Conservation (phyloP, 176 grass and related monocot species). For the Eragrostis nindensis region DNA sequence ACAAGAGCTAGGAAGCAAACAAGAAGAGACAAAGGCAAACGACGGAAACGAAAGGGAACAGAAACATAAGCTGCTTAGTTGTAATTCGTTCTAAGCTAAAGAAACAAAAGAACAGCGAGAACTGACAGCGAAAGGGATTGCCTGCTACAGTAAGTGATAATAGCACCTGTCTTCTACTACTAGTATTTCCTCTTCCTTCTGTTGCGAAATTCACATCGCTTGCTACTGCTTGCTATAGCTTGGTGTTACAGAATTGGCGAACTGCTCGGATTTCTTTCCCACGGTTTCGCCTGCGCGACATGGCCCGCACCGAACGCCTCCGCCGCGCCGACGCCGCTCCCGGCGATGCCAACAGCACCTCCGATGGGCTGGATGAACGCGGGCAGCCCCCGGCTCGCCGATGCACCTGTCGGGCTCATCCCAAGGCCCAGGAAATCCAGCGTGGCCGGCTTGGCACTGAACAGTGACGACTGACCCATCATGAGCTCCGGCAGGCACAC, state of each 20-base stretch:
- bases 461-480: conserved; percentile 74
- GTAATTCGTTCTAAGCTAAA: conserved; percentile 22
- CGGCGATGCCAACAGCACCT: conserved; percentile 61
- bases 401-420: conserved; percentile 61
- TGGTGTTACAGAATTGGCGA: conserved; percentile 51
- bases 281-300: conserved; percentile 29
- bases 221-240: conserved; percentile 26
- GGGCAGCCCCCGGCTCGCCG: conserved; percentile 51
- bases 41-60: neutral
- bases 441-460: conserved; percentile 75
- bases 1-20: conserved; percentile 52
- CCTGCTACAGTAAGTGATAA: too few relatives aligned
- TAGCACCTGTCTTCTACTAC: conserved; percentile 39
- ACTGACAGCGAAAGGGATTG: conserved; percentile 11
- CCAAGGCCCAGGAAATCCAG: conserved; percentile 86
- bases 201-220: conserved; percentile 36
- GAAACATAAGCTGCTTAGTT: neutral
- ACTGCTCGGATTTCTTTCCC: conserved; percentile 59
- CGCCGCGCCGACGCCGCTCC: conserved; percentile 1
- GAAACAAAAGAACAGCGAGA: conserved; percentile 37
- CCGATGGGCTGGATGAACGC: conserved; percentile 69
- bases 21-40: conserved; percentile 42
- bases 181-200: conserved; percentile 12
- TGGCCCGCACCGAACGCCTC: conserved; percentile 46
- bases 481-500: conserved; percentile 65